These are phyloP conservation scores for Talaromyces sp. DNA, from an alignment of 2,329 filamentous ascomycete species.

Conservation along the genomic window DNA sequence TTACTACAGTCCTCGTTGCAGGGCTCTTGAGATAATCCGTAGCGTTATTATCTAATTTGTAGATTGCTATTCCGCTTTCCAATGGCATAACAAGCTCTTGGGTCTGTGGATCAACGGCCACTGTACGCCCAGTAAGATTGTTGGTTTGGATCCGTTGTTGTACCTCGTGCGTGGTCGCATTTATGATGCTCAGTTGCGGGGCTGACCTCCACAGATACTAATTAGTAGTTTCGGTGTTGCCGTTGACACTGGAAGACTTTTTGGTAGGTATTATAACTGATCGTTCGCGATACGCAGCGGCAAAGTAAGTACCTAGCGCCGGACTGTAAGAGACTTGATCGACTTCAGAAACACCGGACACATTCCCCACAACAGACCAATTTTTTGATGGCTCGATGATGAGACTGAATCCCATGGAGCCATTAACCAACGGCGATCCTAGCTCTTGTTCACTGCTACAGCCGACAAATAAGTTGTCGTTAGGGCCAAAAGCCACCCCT, in stretches of 20 bases:
- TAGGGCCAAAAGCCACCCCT: neutral
- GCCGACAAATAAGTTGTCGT: neutral
- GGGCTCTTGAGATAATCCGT: neutral
- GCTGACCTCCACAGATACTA: neutral
- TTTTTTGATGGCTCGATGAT: neutral
- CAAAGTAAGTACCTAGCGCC: neutral
- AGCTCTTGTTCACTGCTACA: neutral
- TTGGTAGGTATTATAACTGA: neutral
- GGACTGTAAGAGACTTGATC: neutral
- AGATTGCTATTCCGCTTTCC: neutral
- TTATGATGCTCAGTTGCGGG: neutral
- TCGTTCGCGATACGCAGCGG: neutral
- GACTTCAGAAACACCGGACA: neutral
- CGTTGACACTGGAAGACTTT: too few relatives aligned
- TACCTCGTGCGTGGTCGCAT: neutral
- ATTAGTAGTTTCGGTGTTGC: too few relatives aligned
- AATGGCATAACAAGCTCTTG: neutral
- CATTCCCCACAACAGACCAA: neutral
- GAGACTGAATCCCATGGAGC: neutral
- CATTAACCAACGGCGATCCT: neutral
- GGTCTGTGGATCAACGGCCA: neutral
- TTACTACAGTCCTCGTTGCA: neutral
- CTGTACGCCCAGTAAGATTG: neutral
- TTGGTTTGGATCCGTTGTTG: neutral
- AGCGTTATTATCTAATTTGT: neutral